Base-by-base conservation (phyloP, 2,329 filamentous ascomycete species). In the Chrysoporthe deuterocubensis region DNA sequence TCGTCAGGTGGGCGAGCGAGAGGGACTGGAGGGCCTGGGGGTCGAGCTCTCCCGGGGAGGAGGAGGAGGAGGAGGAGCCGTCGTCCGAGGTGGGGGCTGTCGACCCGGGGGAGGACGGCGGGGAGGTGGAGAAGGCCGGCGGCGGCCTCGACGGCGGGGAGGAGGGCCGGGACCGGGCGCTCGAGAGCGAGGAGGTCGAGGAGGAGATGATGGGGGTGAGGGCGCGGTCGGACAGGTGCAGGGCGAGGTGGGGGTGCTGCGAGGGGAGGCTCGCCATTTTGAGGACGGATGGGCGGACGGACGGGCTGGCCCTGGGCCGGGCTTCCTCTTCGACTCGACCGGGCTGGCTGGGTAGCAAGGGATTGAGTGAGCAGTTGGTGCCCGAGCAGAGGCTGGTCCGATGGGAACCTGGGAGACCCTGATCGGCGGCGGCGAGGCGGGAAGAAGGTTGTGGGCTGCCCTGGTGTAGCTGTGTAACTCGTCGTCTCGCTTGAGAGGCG, bases 151-250 rank as follows among this genome's bases (percentile, higher is more conserved):
- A 68, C 56, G 64, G 65, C 3, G 44, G 11, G 6, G 14, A 80
- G 65, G 82, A 81, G 7, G 77, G 75, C 64, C 77, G 76, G 32
- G 80, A 79, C 64, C 26, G 26, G 26, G 26, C 26, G 26, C 77
- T 78, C 26, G 61, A 34, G 9, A 57, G 46, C 18, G 68, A 65
- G 13, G 75, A 70, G 37, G 74, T 72, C 67, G 84, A 82, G 40
- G 84, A 86, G 26, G 84, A 85, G 74, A 89, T 82, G 71, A 90
- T 82, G 43, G 87, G 85, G 4, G 84, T 86, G 71, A 87, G 82
- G 69, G 83, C 78, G 68, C 82, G 78, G 80, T 89, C 87, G 71
- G 85, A 82, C 68, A 89, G 83, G 80, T 88, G 85, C 70, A 87
- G 80, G 71, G 83, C 80, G 64, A 88, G 81, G 68, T 79, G 76